Base-by-base conservation (phyloP, 805 yeast species). In the Ogataea paraovalis region DNA sequence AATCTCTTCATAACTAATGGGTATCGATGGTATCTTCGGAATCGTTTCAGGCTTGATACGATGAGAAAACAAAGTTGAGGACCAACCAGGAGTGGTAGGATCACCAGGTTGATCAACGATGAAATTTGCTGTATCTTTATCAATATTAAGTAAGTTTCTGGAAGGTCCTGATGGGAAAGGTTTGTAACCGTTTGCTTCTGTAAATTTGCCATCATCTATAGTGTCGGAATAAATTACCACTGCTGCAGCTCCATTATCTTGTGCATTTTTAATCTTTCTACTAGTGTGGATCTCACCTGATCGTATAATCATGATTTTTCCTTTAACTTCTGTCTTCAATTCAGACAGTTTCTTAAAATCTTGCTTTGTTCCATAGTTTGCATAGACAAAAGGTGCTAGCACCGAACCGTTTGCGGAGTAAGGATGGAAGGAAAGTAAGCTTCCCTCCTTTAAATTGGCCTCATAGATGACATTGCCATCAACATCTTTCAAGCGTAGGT, bases 81-180 rank as follows among this genome's bases (percentile, higher is more conserved):
- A 75, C 67, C 78, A 79, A 3, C 87, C 88, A 7, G 88, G 87
- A 2, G 90, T 83, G 0, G 90, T 81, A 32, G 91, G 91, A 59
- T 85, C 92, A 12, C 91, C 91, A 0, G 90, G 88, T 43, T 73
- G 72, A 28, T 77, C 78, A 3, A 80, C 75, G 47, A 81, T 70
- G 51, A 70, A 80, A 49, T 73, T 79, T 0, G 78, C 82, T 8
- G 86, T 74, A 2, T 82, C 85, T 59, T 87, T 71, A 56, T 82
- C 82, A 23, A 85, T 77, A 8, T 82, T 71, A 44, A 75, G 68
- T 33, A 80, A 79, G 52, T 79, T 82, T 56, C 88, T 73, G 2
- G 88, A 86, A 3, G 82, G 80, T 0, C 90, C 90, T 4, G 72
- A 49, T 0, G 91, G 90, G 55, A 77, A 84, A 44, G 75, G 69